Conservation (phyloP, 1,139 yeast species). For the Protomyces inundatus region DNA sequence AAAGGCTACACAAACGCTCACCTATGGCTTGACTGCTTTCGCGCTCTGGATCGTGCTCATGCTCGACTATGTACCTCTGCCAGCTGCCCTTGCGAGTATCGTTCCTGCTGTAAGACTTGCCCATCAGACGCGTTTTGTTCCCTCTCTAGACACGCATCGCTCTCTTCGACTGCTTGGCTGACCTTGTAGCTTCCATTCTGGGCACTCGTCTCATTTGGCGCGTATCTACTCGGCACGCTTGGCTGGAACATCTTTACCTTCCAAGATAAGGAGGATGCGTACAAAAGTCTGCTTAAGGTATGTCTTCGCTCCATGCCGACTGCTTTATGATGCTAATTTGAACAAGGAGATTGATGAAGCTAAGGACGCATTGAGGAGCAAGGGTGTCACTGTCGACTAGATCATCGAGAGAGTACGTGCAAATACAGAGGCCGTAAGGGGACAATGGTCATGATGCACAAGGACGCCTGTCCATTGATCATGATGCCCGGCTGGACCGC, state of each 20-base stretch:
- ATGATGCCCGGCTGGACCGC: too few relatives aligned
- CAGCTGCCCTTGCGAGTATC: slow-evolving; percentile 51
- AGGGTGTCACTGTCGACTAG: slow-evolving; percentile 17
- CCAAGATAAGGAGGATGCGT: slow-evolving; percentile 67
- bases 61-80: slow-evolving; percentile 54
- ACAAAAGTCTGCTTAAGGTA: slow-evolving; percentile 52
- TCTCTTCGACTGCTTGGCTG: background rate
- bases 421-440: too few relatives aligned
- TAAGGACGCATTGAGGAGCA: slow-evolving; percentile 6
- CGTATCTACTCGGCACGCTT: slow-evolving; percentile 64
- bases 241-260: slow-evolving; percentile 69
- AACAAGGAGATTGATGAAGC: slow-evolving; percentile 25
- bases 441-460: too few relatives aligned
- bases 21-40: slow-evolving; percentile 46
- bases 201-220: slow-evolving; percentile 64
- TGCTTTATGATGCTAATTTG: background rate
- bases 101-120: slow-evolving; percentile 46
- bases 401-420: background rate
- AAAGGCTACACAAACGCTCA: slow-evolving; percentile 59
- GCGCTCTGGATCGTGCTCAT: slow-evolving; percentile 54
- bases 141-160: background rate
- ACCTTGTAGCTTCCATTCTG: slow-evolving; percentile 56
- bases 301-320: slow-evolving; percentile 28
- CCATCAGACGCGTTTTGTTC: background rate
- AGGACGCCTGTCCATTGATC: too few relatives aligned